Evolutionary conservation across 441 rosid species (phyloP).

Genomic region (Manihot esculenta): DNA sequence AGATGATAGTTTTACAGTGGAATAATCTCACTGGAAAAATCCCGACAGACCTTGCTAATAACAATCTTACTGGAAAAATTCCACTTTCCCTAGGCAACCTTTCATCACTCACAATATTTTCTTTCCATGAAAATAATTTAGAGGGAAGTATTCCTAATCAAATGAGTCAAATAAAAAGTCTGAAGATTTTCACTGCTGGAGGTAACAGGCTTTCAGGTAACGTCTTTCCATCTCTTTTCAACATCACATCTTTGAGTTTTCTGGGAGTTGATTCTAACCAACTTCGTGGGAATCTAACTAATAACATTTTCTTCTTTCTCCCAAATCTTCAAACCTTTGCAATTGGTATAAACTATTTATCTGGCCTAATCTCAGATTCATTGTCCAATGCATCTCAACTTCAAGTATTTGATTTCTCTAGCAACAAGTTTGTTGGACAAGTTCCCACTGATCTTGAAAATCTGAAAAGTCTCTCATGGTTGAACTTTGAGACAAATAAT

Average conservation of each 20-base stretch:
- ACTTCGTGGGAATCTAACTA: not conserved
- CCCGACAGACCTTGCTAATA: not conserved
- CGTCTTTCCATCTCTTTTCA: not conserved
- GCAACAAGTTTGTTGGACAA: not conserved
- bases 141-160: constrained; percentile 2
- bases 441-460: not conserved
- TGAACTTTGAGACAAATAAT: not conserved
- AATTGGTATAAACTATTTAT: not conserved
- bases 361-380: not conserved
- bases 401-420: not conserved
- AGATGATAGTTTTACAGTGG: not conserved
- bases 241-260: not conserved
- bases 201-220: not conserved
- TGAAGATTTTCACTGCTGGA: not conserved
- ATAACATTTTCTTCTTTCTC: not conserved
- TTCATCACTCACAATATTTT: not conserved
- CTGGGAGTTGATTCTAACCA: not conserved
- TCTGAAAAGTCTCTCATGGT: not conserved
- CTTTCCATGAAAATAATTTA: not conserved
- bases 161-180: not conserved
- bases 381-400: constrained; percentile 8
- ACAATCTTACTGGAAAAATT: not conserved
- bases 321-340: not conserved
- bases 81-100: constrained; percentile 1
- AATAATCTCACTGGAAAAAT: constrained; percentile 7